A percentile compares a stretch with the other conserved stretches of the same genome.
Conservation (phyloP, 1,284 basidiomycete species). For the Heterobasidion occidentale region DNA sequence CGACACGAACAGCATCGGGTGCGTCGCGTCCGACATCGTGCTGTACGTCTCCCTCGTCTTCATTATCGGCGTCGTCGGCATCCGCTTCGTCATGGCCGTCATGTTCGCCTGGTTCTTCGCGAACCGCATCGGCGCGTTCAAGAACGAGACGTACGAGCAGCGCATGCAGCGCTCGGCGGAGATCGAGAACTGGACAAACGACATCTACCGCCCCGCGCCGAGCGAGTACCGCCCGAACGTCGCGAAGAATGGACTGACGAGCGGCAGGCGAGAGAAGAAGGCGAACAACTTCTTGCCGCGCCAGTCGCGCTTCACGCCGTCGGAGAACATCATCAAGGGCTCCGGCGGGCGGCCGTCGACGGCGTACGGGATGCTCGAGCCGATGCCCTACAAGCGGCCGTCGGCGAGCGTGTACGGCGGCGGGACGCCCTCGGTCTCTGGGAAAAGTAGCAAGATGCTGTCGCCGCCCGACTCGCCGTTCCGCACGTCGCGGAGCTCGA, state of each 20-base stretch:
- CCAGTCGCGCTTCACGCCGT: constrained; percentile 82
- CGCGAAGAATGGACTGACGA: constrained; percentile 49
- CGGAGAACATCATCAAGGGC: constrained; percentile 61
- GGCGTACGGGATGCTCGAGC: constrained; percentile 68
- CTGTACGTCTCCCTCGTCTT: constrained; percentile 94
- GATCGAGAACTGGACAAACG: constrained; percentile 95
- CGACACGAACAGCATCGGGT: constrained; percentile 91
- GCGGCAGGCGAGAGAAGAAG: constrained; percentile 48
- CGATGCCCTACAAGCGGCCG: constrained; percentile 47
- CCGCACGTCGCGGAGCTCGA: constrained; percentile 75
- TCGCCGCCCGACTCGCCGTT: constrained; percentile 77
- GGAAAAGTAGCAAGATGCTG: constrained; percentile 31
- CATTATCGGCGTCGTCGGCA: constrained; percentile 94
- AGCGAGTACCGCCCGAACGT: constrained; percentile 89
- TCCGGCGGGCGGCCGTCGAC: constrained; percentile 61
- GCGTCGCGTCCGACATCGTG: constrained; percentile 91
- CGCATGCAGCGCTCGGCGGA: constrained; percentile 87
- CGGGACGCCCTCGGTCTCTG: constrained; percentile 28
- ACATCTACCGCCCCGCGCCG: constrained; percentile 94
- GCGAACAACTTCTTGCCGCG: constrained; percentile 66
- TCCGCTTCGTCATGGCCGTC: constrained; percentile 96
- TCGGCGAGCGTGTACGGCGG: constrained; percentile 50
- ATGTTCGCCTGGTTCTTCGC: constrained; percentile 97
- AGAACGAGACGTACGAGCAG: constrained; percentile 88
- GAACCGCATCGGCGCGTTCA: constrained; percentile 91